These are phyloP conservation scores for Daedaleopsis nitida DNA, from an alignment of 768 basidiomycete genomes.

Conservation along the genomic window DNA sequence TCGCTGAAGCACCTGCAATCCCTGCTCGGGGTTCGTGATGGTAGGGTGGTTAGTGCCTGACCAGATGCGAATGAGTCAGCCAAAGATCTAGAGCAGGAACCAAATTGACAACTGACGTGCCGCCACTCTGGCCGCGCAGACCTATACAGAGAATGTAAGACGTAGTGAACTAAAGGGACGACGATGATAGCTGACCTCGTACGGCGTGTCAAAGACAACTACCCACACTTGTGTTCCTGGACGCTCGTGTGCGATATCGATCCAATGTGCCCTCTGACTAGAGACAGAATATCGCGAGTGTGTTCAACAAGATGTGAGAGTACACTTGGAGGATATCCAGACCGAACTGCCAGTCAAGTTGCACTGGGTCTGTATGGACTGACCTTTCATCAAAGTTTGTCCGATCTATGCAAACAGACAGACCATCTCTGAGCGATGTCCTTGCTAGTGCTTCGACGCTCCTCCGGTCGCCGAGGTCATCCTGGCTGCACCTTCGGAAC, in stretches of 20 bases:
- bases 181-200: conserved; percentile 51
- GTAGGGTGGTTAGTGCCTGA: conserved; percentile 77
- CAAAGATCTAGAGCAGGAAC: not conserved
- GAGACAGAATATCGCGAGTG: not conserved
- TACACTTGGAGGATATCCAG: not conserved
- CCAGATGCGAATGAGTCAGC: not conserved
- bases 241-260: conserved; percentile 67
- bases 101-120: conserved; percentile 47
- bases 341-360: too few relatives aligned
- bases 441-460: conserved; percentile 65
- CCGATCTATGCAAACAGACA: conserved; percentile 78
- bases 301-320: not conserved
- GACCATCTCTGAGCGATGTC: conserved; percentile 51
- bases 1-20: conserved; percentile 59
- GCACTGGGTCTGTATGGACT: too few relatives aligned
- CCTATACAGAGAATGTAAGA: conserved; percentile 36
- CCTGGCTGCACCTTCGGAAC: conserved; percentile 77
- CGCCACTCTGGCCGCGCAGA: conserved; percentile 62
- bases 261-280: conserved; percentile 77
- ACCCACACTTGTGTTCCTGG: conserved; percentile 67
- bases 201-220: conserved; percentile 77
- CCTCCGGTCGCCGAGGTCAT: conserved; percentile 70
- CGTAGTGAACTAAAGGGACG: not conserved
- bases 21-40: conserved; percentile 62
- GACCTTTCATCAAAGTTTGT: conserved; percentile 73